Base-by-base conservation (phyloP, 2,329 filamentous ascomycete species). In the Zymoseptoria brevis region DNA sequence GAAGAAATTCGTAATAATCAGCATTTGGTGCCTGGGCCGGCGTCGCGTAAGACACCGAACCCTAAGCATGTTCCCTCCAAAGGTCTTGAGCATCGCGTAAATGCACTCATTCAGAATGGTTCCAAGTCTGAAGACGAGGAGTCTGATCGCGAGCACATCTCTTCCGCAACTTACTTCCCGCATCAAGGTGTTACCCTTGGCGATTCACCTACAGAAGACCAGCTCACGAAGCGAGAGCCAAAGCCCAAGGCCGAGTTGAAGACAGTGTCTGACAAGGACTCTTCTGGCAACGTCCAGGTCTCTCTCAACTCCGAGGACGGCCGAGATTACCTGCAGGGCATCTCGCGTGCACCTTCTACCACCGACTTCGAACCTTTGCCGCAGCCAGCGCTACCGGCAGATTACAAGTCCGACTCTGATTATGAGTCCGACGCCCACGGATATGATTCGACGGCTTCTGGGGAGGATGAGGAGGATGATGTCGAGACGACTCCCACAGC, bases 71-170 rank as follows among this genome's bases (percentile, higher is more conserved):
- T 62, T 7, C 62, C 62, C 16, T 57, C 58, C 9, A 62, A 66
- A 41, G 64, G 66, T 24, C 53, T 56, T 19, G 62, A 66, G 26
- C 57, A 62, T 53, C 55, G 57, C 8, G 50, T 61, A 19, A 61
- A 62, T 45, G 35, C 35, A n/a, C 35, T 45, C 35, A 45, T 61
- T 49, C 59, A 58, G 21, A 59, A 62, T 29, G 54, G 59, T 29
- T 60, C 64, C 21, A 58, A 63, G 66, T 74, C 75, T 24, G 81
- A 80, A 35, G 81, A 82, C 53, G 80, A 83, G n/a, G 81, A 83
- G 35, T 91, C 88, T 13, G 87, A 89, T 59, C 86, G 89, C 71
- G 89, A 94, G 72, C 89, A 93, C 73, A 91, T 94, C 62, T 90
- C 88, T n/a, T 93, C 88, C 30, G 89, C 89, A 22, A 80, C 91